Percentiles rank a stretch among this genome's conserved stretches.
These are phyloP conservation scores for Hericium erinaceus DNA, from an alignment of 768 basidiomycete genomes.

Conservation along the genomic window DNA sequence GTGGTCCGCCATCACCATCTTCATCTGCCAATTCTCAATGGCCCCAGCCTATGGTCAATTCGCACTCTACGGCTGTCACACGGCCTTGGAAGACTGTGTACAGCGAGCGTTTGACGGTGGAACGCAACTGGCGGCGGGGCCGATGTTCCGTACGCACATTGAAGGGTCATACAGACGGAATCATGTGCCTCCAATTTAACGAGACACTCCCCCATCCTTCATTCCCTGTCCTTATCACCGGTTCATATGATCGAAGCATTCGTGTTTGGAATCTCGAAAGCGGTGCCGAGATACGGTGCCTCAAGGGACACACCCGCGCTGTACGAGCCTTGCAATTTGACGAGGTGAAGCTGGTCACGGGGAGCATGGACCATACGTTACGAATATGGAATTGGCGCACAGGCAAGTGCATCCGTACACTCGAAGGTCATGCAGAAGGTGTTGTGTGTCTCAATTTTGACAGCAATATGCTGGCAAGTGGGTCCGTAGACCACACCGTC, in stretches of 20 bases:
- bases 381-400: constrained; percentile 95
- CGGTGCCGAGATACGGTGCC: constrained; percentile 70
- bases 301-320: constrained; percentile 88
- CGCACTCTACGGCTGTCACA: constrained; percentile 34
- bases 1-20: not conserved
- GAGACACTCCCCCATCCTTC: constrained; percentile 75
- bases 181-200: constrained; percentile 95
- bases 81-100: constrained; percentile 99
- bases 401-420: constrained; percentile 77
- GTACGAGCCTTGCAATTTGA: constrained; percentile 93
- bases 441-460: constrained; percentile 91
- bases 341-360: constrained; percentile 89
- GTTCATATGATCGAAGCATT: constrained; percentile 91
- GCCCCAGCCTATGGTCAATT: constrained; percentile 6
- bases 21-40: constrained; percentile 1
- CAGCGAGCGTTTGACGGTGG: constrained; percentile 91
- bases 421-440: constrained; percentile 86
- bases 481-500: constrained; percentile 90
- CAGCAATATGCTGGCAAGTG: constrained; percentile 83
- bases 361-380: constrained; percentile 91
- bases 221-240: constrained; percentile 94
- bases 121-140: constrained; percentile 95
- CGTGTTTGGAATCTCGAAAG: constrained; percentile 97
- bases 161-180: constrained; percentile 89
- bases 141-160: constrained; percentile 78